These are phyloP conservation scores for Fusarium tuaranense DNA, from an alignment of 2,329 filamentous ascomycete genomes.

Conservation along the genomic window DNA sequence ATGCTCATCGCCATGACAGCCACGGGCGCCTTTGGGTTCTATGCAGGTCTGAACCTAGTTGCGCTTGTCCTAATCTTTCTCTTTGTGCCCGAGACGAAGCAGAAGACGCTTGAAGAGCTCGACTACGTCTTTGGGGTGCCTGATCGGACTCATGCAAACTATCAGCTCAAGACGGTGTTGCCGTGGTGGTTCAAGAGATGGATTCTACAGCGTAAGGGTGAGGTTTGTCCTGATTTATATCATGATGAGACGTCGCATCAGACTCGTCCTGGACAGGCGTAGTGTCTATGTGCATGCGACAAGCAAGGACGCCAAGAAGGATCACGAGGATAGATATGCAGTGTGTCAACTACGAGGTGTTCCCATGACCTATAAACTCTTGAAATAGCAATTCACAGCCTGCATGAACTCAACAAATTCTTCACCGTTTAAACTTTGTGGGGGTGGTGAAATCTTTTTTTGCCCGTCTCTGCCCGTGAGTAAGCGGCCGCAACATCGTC, in stretches of 20 bases:
- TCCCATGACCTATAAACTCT: background rate
- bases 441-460: background rate
- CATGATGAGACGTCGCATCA: conserved; percentile 8
- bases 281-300: background rate
- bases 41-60: conserved; percentile 60
- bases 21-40: conserved; percentile 54
- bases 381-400: background rate
- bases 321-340: background rate
- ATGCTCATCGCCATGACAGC: conserved; percentile 53
- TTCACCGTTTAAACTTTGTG: background rate
- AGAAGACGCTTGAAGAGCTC: conserved; percentile 62
- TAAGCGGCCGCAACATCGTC: background rate
- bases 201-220: conserved; percentile 10
- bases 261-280: background rate
- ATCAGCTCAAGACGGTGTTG: conserved; percentile 52
- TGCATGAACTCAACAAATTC: background rate
- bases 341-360: background rate
- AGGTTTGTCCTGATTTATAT: conserved; percentile 19
- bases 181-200: conserved; percentile 54
- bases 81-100: conserved; percentile 63
- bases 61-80: conserved; percentile 62
- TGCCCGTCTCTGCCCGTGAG: background rate
- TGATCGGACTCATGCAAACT: conserved; percentile 52
- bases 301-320: background rate
- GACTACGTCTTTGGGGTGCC: conserved; percentile 61